phyloP scores from a whole-genome alignment of 2,329 filamentous ascomycete genomes.

The Penicillium sp. region DNA sequence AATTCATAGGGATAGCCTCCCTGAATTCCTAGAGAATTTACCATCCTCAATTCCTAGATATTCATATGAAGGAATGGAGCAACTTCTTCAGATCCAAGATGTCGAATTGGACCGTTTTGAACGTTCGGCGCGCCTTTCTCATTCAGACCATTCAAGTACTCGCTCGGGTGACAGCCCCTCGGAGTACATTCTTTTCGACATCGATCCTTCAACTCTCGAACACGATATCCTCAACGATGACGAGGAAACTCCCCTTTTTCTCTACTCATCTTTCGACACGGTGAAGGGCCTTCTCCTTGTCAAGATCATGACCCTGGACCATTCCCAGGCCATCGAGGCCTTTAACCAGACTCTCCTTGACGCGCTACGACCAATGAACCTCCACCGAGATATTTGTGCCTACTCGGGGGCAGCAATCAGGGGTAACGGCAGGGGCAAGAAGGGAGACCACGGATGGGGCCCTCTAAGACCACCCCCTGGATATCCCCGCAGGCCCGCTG shows the following conservation, averaged over 20 bases:
- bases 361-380: neutral
- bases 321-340: neutral
- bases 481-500: neutral
- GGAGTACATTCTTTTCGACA: slow-evolving; percentile 6
- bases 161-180: neutral
- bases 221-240: slow-evolving; percentile 1
- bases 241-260: neutral
- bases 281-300: slow-evolving; percentile 1
- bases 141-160: neutral
- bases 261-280: slow-evolving; percentile 2
- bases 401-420: neutral
- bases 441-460: neutral
- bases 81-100: neutral
- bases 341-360: slow-evolving; percentile 1
- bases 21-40: neutral
- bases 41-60: neutral
- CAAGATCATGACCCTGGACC: slow-evolving; percentile 2
- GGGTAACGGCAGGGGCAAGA: neutral
- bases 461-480: neutral
- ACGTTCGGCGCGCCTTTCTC: neutral
- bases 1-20: neutral
- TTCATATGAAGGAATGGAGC: neutral
- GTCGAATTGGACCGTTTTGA: neutral
- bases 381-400: no score
- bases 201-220: slow-evolving; percentile 1